Base-by-base conservation (phyloP, 805 yeast genomes). In the Candida saitoana region DNA sequence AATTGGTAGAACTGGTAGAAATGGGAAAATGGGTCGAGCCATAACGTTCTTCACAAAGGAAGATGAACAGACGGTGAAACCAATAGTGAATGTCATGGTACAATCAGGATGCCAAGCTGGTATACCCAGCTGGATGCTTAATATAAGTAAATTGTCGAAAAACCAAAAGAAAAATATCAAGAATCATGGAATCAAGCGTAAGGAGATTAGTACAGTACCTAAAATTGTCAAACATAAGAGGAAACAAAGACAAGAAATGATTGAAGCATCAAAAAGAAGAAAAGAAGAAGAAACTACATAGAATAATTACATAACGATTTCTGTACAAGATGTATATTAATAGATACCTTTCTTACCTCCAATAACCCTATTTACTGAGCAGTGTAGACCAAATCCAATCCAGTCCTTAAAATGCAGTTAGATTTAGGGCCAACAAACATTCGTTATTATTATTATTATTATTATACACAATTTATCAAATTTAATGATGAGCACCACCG, bases 1-100 rank as follows among this genome's bases (percentile, higher is more conserved):
- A 67, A 87, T 93, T 55, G 99, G 99, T 63, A 84, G 99, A 73
- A 91, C 99, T 2, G 99, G 99, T 51, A 83, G 99, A 74, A 96
- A 88, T 41, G 96, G 96, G 1, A 79, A 84, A 46, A 55, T 66
- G 6, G 99, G 99, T 43, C 76, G 75, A 52, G 97, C 98, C 0
- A 79, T 93, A 15, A 93, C 99, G 0, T 82, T 90, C 50, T 93
- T 86, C 68, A 91, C 99, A 18, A 90, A 89, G 58, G 95, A 87
- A 48, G 99, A 93, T 59, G 64, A 77, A 3, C 60, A 76, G 43
- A 79, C 85, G 2, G 75, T 93, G 35, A 85, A 86, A 58, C 85
- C 93, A 7, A 86, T 93, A 34, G 77, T 91, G 20, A 93, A 90
- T 57, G 98, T 93, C 12, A 91, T 93, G 96, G 86, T 85, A 54